A percentile compares a stretch with the other conserved stretches of the same genome.
Evolutionary conservation across 78 protist genomes (phyloP).

Genomic region (Anaeramoeba flamelloides): DNA sequence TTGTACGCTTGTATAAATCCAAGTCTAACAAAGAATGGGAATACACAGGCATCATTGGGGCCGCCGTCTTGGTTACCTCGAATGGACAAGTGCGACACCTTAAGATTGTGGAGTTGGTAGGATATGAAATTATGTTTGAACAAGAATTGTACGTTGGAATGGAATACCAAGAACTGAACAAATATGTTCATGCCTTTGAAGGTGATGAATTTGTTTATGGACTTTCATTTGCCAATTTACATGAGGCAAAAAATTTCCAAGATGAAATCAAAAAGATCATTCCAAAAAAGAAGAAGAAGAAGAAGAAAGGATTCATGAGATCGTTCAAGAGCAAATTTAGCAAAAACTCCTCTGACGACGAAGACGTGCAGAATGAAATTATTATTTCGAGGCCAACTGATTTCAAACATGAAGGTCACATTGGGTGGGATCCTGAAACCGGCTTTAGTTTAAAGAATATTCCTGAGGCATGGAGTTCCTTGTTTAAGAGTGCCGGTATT

Average conservation of each 20-base stretch:
- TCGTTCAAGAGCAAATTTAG: background rate
- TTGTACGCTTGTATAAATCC: no score
- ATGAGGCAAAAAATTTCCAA: constrained; percentile 29
- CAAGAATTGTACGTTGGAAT: constrained; percentile 41
- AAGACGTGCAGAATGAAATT: background rate
- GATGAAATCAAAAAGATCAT: constrained; percentile 10
- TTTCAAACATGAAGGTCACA: constrained; percentile 34
- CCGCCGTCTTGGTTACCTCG: background rate
- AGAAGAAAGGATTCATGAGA: constrained; percentile 3
- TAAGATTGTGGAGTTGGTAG: background rate
- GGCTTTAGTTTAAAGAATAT: constrained; percentile 34
- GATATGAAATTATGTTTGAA: constrained; percentile 14
- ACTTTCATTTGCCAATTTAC: constrained; percentile 33
- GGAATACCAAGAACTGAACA: constrained; percentile 12
- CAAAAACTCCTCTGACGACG: background rate
- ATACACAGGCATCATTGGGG: background rate
- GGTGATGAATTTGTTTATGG: constrained; percentile 32
- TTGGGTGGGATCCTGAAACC: constrained; percentile 24
- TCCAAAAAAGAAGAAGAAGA: constrained; percentile 14
- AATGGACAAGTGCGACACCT: background rate
- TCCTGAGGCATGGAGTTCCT: constrained; percentile 42
- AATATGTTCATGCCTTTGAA: constrained; percentile 38
- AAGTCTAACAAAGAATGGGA: no score
- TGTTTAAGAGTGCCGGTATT: constrained; percentile 45
- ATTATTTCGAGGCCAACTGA: constrained; percentile 34